Conservation (phyloP, 208 protist genomes). For the Acanthamoeba culbertsoni region DNA sequence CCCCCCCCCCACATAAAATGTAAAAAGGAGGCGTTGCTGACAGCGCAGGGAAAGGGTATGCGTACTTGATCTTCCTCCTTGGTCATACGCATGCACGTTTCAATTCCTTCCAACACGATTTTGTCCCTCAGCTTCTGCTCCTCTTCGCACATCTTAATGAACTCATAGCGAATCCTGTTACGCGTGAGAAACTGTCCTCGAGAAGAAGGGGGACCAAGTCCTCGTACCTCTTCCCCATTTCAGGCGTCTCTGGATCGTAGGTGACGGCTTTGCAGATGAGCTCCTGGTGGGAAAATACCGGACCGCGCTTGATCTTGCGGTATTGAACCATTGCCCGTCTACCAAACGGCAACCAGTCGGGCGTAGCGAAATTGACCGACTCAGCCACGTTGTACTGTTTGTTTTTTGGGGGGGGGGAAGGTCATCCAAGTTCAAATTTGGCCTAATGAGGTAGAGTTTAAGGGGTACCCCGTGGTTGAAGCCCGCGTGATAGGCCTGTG, state of each 20-base stretch:
- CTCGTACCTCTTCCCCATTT: conserved; percentile 49
- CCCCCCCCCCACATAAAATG: neutral
- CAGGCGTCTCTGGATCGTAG: conserved; percentile 46
- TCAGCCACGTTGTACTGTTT: conserved; percentile 84
- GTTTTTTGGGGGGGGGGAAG: no score
- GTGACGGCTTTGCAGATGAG: conserved; percentile 51
- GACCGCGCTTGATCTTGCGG: neutral
- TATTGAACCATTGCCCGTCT: conserved; percentile 22
- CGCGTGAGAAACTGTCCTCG: neutral
- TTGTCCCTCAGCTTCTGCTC: conserved; percentile 54
- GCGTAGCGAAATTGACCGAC: conserved; percentile 81
- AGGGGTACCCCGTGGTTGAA: conserved; percentile 77
- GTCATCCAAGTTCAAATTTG: no score
- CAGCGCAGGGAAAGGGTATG: neutral
- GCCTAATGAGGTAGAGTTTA: neutral
- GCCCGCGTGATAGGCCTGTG: conserved; percentile 83
- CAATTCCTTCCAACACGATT: conserved; percentile 45
- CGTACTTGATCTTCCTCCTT: conserved; percentile 19
- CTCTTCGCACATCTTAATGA: conserved; percentile 42
- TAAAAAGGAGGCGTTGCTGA: neutral
- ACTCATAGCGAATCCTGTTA: conserved; percentile 14
- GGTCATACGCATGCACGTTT: conserved; percentile 45
- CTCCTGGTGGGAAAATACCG: conserved; percentile 62
- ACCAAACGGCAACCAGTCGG: conserved; percentile 80
- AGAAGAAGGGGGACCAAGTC: neutral